These are phyloP conservation scores for Macrolepiota dolichaula DNA, from an alignment of 768 basidiomycete species.

Conservation along the genomic window DNA sequence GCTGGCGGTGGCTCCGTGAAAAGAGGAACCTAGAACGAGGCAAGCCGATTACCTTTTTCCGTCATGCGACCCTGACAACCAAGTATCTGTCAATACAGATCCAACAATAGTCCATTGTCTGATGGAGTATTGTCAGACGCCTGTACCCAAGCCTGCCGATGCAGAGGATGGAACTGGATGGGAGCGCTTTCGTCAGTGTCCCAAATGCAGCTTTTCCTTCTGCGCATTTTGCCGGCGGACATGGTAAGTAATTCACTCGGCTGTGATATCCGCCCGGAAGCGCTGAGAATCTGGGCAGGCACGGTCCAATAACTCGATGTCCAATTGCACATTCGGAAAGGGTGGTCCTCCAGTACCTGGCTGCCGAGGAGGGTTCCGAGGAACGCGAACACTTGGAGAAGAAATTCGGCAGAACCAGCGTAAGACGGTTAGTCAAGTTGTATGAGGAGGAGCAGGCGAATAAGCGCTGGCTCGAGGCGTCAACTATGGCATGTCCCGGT, in stretches of 20 bases:
- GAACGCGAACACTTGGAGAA: slow-evolving; percentile 53
- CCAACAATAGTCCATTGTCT: slow-evolving; percentile 82
- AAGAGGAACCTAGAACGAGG: slow-evolving; percentile 74
- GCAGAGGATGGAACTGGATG: slow-evolving; percentile 60
- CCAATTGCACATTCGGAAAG: slow-evolving; percentile 63
- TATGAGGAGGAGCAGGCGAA: slow-evolving; percentile 77
- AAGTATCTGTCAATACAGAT: slow-evolving; percentile 39
- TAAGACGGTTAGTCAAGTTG: slow-evolving; percentile 55
- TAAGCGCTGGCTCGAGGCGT: slow-evolving; percentile 64
- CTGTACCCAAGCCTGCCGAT: slow-evolving; percentile 57
- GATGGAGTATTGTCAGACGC: slow-evolving; percentile 74
- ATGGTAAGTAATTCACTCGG: slow-evolving; percentile 46
- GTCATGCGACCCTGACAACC: neutral
- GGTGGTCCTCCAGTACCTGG: slow-evolving; percentile 66
- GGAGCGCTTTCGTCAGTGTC: slow-evolving; percentile 70
- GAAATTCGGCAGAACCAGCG: slow-evolving; percentile 58
- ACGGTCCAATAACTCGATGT: slow-evolving; percentile 75
- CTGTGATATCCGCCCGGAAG: neutral
- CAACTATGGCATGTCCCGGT: slow-evolving; percentile 70
- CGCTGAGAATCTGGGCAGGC: slow-evolving; percentile 44
- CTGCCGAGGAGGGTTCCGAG: slow-evolving; percentile 46
- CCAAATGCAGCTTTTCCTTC: slow-evolving; percentile 71
- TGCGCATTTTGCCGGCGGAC: slow-evolving; percentile 80
- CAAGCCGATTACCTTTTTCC: slow-evolving; percentile 21
- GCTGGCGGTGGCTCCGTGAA: slow-evolving; percentile 78